Conservation (phyloP, 805 yeast species). For the Myxozyma neglecta region DNA sequence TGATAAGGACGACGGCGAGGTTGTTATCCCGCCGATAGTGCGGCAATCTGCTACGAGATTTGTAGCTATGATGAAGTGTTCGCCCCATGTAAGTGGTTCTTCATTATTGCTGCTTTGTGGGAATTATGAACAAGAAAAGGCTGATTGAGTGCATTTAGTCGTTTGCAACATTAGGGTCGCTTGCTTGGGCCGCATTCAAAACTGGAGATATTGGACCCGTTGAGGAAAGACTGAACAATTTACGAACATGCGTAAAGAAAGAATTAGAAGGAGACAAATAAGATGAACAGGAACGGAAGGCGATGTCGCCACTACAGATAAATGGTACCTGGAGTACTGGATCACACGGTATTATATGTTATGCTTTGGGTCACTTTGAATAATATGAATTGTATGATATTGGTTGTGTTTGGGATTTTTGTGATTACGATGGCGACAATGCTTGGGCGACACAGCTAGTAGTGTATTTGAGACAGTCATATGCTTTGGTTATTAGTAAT, state of each 20-base stretch:
- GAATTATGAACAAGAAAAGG: background rate
- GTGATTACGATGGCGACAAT: too few species aligned
- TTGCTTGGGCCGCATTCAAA: background rate
- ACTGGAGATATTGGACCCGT: background rate
- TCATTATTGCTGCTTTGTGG: background rate
- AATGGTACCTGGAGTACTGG: too few species aligned
- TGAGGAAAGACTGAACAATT: background rate
- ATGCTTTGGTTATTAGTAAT: too few species aligned
- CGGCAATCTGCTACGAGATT: background rate
- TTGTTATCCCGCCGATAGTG: background rate
- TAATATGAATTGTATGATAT: too few species aligned
- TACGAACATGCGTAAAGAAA: background rate
- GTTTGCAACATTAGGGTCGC: background rate
- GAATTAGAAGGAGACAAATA: background rate
- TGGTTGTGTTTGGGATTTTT: too few species aligned
- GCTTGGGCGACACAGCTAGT: too few species aligned
- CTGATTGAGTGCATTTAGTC: background rate
- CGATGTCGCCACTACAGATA: too few species aligned
- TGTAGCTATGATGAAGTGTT: background rate
- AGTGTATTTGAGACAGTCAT: too few species aligned
- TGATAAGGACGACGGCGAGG: background rate
- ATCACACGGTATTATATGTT: too few species aligned
- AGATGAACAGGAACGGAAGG: background rate
- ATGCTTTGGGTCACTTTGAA: too few species aligned
- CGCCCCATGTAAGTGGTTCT: background rate